Evolutionary conservation across 106 monocot species (phyloP), one percentile per base, ranked within the genome.

Genomic region (Amphibolis antarctica): DNA sequence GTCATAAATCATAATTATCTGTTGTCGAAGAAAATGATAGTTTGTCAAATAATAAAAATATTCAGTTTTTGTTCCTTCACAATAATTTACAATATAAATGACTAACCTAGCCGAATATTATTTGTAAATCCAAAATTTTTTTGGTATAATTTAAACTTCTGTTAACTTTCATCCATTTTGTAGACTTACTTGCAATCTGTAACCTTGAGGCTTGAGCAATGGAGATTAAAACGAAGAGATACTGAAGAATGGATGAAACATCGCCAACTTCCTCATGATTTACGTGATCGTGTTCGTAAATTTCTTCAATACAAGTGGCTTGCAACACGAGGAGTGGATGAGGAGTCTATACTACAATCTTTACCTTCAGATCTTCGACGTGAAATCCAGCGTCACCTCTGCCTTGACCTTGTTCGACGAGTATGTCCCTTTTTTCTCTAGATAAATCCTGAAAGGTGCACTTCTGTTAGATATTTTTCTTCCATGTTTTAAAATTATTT

Each of bases 191-290:
- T 98, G 76, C 89, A 86, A 86, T 98, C 96, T 53, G 66, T 76
- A 17, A 87, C 84, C 42, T 66, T 80, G 51, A 84, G 84, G 67
- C 62, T 85, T 55, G 96, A 98, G 73, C 86, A 98, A 47, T 98
- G 96, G 96, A 73, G 96, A 21, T 77, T 98, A 6, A 98, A 83
- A 69, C 73, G 82, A 20, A 76, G 87, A 29, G 96, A 98, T 61
- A 80, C 82, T 26, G 96, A 98, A 56, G 86, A 87, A 67, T 98
- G 96, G 96, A 98, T 98, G 90, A 78, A 74, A 42, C 96, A 90
- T 69, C 81, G 96, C 1, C 86, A 90, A 59, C 82, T 98, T 29
- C 86, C 96, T 19, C 72, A 31, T 36, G 78, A 87, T 43, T 54
- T 90, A 44, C 90, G 82, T 63, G 80, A 90, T 44, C 79, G 85